Base-by-base conservation (phyloP, 345 rosid species). In the Pistacia atlantica region DNA sequence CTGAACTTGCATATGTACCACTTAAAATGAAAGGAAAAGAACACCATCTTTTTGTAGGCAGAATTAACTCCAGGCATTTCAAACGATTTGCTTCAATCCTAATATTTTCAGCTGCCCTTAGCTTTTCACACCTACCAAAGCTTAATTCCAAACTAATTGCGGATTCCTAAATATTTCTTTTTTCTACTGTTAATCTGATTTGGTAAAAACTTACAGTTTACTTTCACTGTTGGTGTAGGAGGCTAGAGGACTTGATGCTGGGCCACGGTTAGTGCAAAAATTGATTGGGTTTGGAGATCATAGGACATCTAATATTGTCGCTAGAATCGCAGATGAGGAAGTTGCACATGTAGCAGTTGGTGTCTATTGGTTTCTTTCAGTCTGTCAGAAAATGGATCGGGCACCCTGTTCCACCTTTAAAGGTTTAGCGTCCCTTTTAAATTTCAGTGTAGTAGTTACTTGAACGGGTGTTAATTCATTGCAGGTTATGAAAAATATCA, bases 201-300 rank as follows among this genome's bases (percentile, higher is more conserved):
- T 66, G 20, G 54, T 73, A 62, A 51, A 22, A 63, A 37, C 16
- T 37, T 56, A 45, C 11, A 46, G 33, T 17, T 42, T 42, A 5
- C 58, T 67, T 52, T 55, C 31, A 49, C 33, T 62, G 38, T 75
- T 52, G 63, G 10, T 72, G 58, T 78, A 95, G 99, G 99, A 93
- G 84, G 99, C 99, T 57, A 85, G 98, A 80, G 99, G 97, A 60
- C 99, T 95, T 79, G 98, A 95, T 83, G 98, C 99, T 79, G 98
- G 98, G 79, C 98, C 98, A 65, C 92, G 98, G 67, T 85, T 95
- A 62, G 97, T 93, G 72, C 88, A 93, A 82, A 93, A 81, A 75
- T 75, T 95, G 86, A 84, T 87, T 0, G 97, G 98, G 10, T 95
- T 89, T 62, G 99, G 99, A 69, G 98, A 95, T 82, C 79, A 80